phyloP scores from a whole-genome alignment of 2,329 filamentous ascomycete species.

The Cladophialophora exuberans region DNA sequence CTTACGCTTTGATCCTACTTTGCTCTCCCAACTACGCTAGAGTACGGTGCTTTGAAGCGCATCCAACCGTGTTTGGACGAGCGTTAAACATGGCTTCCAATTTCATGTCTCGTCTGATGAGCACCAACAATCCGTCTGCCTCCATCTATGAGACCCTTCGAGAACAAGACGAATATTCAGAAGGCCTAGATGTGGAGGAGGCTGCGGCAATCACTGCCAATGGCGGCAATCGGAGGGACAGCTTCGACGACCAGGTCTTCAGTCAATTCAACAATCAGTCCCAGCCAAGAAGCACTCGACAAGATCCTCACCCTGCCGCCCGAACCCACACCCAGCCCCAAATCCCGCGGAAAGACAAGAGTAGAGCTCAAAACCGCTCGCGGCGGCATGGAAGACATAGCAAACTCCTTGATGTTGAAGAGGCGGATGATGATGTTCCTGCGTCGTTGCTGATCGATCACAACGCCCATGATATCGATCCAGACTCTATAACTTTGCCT shows the following conservation, averaged over 20 bases:
- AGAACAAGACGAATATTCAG: slow-evolving; percentile 50
- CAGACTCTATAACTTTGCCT: slow-evolving; percentile 27
- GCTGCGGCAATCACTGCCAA: slow-evolving; percentile 48
- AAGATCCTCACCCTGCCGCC: background rate
- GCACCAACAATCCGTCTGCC: slow-evolving; percentile 42
- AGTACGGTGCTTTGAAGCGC: background rate
- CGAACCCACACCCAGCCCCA: background rate
- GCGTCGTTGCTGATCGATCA: slow-evolving; percentile 64
- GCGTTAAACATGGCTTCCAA: slow-evolving; percentile 58
- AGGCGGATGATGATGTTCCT: slow-evolving; percentile 66
- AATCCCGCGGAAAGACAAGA: slow-evolving; percentile 20
- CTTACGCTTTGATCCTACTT: background rate
- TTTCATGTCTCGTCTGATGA: slow-evolving; percentile 55
- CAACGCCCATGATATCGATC: slow-evolving; percentile 33
- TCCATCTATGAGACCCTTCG: slow-evolving; percentile 54
- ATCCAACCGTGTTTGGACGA: background rate
- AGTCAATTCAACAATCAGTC: background rate
- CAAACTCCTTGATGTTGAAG: slow-evolving; percentile 45
- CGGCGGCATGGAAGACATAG: slow-evolving; percentile 17
- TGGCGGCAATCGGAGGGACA: slow-evolving; percentile 18
- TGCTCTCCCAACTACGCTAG: too few relatives aligned
- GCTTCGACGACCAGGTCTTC: slow-evolving; percentile 19
- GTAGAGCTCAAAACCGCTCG: slow-evolving; percentile 15
- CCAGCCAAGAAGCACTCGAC: slow-evolving; percentile 2
- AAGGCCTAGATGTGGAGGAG: slow-evolving; percentile 50